Evolutionary conservation across 208 protist species (phyloP), one percentile per base, ranked within the genome.

Genomic region (Trypanosoma rangeli): DNA sequence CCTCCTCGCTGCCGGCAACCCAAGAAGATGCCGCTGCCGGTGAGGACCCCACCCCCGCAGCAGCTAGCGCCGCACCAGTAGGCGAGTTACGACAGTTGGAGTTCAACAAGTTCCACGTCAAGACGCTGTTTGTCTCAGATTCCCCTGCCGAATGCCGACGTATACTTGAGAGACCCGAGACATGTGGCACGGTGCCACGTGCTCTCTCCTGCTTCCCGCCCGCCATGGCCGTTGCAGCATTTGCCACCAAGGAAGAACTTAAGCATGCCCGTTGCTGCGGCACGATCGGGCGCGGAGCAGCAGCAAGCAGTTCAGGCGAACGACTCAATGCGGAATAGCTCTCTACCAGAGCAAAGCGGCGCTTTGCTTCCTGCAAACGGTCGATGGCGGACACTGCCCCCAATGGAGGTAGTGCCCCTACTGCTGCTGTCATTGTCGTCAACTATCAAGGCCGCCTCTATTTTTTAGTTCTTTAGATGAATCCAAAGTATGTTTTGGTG

Each of bases 131-230:
- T 18, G 42, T 31, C 22, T 75, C 70, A 5, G 70, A 75, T 0
- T 62, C 50, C 22, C 31, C 54, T 29, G 28, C 54, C 3, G n/a
- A 20, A 16, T 42, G 62, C 10, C 54, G 70, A n/a, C 48, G 46
- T 46, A 75, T 75, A 31, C 63, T 75, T 5, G 70, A 75, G 42
- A 75, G 33, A 15, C 62, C 61, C 24, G 62, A 20, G 35, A 69
- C 46, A 20, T 12, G 46, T 18, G 28, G 26, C 7, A 48, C 15
- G 29, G 22, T 16, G 20, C 39, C 8, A 28, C 9, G 24, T 20
- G 1, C 18, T 39, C 55, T 28, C 9, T 37, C 55, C 55, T 20
- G 55, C 31, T 37, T 0, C 26, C 18, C 29, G 1, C 31, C 28
- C 3, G 12, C 18, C 8, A 9, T 5, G 20, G 8, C 18, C 18